Conservation (phyloP, 208 protist genomes). For the Polymyxa betae region DNA sequence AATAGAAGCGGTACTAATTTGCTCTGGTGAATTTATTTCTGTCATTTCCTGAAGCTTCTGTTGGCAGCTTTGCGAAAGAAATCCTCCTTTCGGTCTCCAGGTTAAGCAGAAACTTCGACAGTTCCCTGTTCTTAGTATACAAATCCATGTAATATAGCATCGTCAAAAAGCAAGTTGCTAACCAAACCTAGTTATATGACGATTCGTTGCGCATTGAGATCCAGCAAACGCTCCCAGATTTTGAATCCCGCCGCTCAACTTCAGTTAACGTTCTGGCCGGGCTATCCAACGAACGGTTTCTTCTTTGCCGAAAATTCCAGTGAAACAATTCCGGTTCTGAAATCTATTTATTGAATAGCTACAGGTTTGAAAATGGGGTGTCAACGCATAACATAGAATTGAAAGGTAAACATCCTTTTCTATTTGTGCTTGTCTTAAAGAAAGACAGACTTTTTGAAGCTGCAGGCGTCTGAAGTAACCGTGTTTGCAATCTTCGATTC, state of each 20-base stretch:
- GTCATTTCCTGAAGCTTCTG: not conserved
- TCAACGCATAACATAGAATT: no score
- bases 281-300: not conserved
- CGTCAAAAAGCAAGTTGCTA: no score
- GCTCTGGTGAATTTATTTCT: not conserved
- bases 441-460: no score
- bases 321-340: no score
- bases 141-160: not conserved
- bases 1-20: slow-evolving; percentile 34
- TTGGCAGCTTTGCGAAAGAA: not conserved
- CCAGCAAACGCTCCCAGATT: not conserved
- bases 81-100: slow-evolving; percentile 33
- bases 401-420: no score
- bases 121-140: not conserved
- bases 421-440: no score
- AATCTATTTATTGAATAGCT: no score
- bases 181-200: no score
- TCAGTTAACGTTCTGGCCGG: not conserved
- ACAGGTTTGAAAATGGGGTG: no score
- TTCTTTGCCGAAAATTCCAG: not conserved
- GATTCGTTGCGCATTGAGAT: not conserved
- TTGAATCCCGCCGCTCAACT: not conserved
- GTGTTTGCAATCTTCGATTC: no score
- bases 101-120: not conserved
- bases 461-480: no score